Conservation (phyloP, 768 basidiomycete species). For the Pleurotus cornucopiae region DNA sequence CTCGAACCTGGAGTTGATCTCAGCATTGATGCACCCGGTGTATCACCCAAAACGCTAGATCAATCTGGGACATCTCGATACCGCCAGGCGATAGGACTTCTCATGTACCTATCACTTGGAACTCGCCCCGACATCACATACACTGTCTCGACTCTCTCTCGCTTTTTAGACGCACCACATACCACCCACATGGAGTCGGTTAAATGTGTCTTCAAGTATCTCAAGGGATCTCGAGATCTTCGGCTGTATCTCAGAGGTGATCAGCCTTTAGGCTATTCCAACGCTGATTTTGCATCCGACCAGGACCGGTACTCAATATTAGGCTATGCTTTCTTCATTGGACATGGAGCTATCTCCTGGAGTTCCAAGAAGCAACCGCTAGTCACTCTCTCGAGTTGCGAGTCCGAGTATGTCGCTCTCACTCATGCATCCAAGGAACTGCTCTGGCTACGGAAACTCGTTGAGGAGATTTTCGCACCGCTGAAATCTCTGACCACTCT, state of each 20-base stretch:
- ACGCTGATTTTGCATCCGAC: too few relatives aligned
- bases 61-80: conserved; percentile 13
- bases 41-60: neutral
- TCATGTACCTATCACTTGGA: conserved; percentile 23
- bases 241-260: conserved; percentile 13
- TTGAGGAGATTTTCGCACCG: too few relatives aligned
- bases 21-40: neutral
- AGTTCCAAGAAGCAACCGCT: conserved; percentile 14
- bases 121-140: conserved; percentile 26
- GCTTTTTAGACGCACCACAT: conserved; percentile 18
- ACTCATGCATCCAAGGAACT: too few relatives aligned
- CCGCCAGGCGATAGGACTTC: conserved; percentile 19
- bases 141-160: conserved; percentile 17
- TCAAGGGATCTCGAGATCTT: conserved; percentile 18
- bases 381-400: conserved; percentile 15
- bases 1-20: neutral
- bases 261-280: neutral
- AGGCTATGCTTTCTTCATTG: conserved; percentile 17
- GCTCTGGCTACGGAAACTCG: too few relatives aligned
- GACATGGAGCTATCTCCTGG: neutral
- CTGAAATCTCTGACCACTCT: neutral
- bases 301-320: conserved; percentile 22
- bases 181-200: conserved; percentile 20
- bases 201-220: conserved; percentile 22
- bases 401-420: conserved; percentile 13